A percentile compares a stretch with the other conserved stretches of the same genome.
These are phyloP conservation scores for Elongisporangium prolatum DNA, from an alignment of 352 stramenopile genomes.

Conservation along the genomic window DNA sequence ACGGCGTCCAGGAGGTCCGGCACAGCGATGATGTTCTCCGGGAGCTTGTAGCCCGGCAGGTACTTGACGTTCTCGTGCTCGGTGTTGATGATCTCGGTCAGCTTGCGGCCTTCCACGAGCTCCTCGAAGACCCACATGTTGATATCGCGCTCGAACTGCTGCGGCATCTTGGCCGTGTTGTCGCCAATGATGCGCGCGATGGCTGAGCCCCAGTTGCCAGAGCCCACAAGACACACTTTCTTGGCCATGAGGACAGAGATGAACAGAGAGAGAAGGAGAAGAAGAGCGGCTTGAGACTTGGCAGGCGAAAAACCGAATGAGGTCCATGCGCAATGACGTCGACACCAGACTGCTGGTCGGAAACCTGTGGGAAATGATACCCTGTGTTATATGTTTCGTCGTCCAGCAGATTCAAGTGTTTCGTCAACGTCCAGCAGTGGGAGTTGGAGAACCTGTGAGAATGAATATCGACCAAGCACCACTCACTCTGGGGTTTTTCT, in stretches of 20 bases:
- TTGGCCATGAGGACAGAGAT: constrained; percentile 29
- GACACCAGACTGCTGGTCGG: not conserved
- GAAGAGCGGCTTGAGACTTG: constrained; percentile 5
- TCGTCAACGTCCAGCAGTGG: constrained; percentile 8
- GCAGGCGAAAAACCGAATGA: constrained; percentile 18
- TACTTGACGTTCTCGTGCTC: constrained; percentile 97
- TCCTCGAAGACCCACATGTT: constrained; percentile 98
- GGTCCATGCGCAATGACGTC: constrained; percentile 1
- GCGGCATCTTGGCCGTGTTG: constrained; percentile 46
- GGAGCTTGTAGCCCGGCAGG: constrained; percentile 87
- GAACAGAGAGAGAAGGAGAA: not conserved
- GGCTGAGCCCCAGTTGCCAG: constrained; percentile 78
- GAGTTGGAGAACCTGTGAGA: too few species aligned
- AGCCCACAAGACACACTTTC: constrained; percentile 78
- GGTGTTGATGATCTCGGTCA: constrained; percentile 96
- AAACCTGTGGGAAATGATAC: constrained; percentile 2
- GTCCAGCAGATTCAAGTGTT: not conserved
- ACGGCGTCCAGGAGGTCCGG: constrained; percentile 90
- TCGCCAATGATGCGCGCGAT: constrained; percentile 82
- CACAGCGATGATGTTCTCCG: constrained; percentile 91
- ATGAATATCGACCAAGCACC: too few species aligned
- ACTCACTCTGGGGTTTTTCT: too few species aligned
- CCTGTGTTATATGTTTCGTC: constrained; percentile 2
- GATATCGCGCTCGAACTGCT: constrained; percentile 87
- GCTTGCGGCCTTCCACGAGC: constrained; percentile 82